Conservation (phyloP, 73 alveolate species). For the Paramecium sonneborni region DNA sequence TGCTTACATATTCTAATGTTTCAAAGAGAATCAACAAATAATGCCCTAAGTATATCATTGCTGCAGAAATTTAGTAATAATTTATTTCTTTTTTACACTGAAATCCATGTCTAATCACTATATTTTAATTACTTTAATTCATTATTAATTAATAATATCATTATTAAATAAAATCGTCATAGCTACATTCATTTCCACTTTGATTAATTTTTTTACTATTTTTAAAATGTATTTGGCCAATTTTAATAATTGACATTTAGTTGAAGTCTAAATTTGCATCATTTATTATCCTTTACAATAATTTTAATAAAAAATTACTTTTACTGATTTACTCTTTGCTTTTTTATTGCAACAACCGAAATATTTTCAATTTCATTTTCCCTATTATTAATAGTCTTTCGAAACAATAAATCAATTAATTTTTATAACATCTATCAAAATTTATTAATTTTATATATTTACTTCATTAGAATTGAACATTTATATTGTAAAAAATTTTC, state of each 20-base stretch:
- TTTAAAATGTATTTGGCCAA: constrained; percentile 13
- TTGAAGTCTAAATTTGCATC: neutral
- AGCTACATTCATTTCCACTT: neutral
- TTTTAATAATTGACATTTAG: neutral
- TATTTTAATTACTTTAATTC: neutral
- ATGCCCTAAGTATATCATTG: neutral
- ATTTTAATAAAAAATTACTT: too few relatives aligned
- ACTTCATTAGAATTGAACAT: too few relatives aligned
- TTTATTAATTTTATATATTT: too few relatives aligned
- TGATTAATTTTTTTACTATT: neutral
- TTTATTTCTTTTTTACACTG: constrained; percentile 23
- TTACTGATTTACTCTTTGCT: too few relatives aligned
- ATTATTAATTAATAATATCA: neutral
- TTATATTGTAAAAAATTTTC: too few relatives aligned
- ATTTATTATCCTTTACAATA: too few relatives aligned
- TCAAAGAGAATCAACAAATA: neutral
- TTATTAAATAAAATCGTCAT: neutral
- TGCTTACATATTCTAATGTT: neutral
- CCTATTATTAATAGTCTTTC: too few relatives aligned
- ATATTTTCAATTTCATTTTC: too few relatives aligned
- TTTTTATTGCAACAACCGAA: too few relatives aligned
- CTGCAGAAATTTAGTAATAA: neutral
- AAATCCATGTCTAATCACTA: constrained; percentile 45
- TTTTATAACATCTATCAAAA: too few relatives aligned
- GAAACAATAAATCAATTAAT: too few relatives aligned